Evolutionary conservation across 192 early-diverging fungal species (phyloP).

Genomic region (Backusella tarrabulga): DNA sequence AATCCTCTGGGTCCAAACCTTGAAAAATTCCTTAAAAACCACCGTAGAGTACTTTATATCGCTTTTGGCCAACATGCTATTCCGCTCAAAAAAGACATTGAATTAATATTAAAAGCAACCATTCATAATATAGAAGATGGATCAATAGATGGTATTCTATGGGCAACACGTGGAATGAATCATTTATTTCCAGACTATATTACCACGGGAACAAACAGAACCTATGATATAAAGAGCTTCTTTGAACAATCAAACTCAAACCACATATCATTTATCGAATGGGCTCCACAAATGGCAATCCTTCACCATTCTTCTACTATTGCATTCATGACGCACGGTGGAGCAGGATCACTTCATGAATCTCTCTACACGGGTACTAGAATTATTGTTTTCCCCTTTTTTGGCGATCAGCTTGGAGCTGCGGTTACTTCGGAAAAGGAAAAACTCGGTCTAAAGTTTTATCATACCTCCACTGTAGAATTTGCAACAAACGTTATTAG

Average conservation of each 20-base stretch:
- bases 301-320: slow-evolving; percentile 22
- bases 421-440: not conserved
- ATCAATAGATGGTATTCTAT: slow-evolving; percentile 38
- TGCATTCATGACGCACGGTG: slow-evolving; percentile 32
- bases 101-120: slow-evolving; percentile 23
- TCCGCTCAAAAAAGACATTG: not conserved
- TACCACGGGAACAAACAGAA: not conserved
- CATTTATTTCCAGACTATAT: not conserved
- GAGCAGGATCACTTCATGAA: slow-evolving; percentile 30
- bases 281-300: slow-evolving; percentile 32
- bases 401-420: slow-evolving; percentile 26
- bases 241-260: not conserved
- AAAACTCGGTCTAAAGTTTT: not conserved
- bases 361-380: slow-evolving; percentile 26
- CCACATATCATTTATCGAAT: slow-evolving; percentile 7
- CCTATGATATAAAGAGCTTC: not conserved
- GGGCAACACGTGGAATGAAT: slow-evolving; percentile 18
- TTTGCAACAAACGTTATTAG: not conserved
- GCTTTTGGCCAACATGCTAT: slow-evolving; percentile 27
- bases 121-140: slow-evolving; percentile 18
- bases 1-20: not conserved
- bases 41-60: slow-evolving; percentile 29
- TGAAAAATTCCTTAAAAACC: slow-evolving; percentile 19
- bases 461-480: not conserved
- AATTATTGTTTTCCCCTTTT: slow-evolving; percentile 31